Base-by-base conservation (phyloP, 2,329 filamentous ascomycete species). In the Epichloe glyceriae region DNA sequence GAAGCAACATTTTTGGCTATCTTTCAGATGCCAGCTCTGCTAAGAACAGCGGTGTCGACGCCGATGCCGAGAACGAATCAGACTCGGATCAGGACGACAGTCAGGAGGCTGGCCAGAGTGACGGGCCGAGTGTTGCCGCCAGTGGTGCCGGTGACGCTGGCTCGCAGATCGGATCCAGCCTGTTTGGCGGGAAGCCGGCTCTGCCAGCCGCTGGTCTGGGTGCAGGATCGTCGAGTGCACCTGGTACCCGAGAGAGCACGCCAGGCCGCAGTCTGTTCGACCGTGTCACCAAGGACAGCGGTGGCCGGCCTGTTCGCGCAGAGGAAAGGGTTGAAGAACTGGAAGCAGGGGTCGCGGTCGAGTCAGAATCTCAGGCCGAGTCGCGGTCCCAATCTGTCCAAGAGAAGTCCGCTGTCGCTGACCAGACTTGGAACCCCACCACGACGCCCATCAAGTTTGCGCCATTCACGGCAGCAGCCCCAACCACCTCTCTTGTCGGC, bases 1-100 rank as follows among this genome's bases (percentile, higher is more conserved):
- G 63, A 41, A 58, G 64, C 44, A 81, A 82, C 58, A 80, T 81
- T 47, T 83, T 83, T 58, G 73, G 73, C 22, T 76, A 82, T 56
- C 69, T 82, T 7, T 81, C 78, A 1, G 76, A 79, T 58, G 69
- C 67, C 34, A 78, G 75, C 56, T 76, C 75, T 14, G 67, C 72
- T 40, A 76, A 76, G 61, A 77, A 73, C 47, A 80, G 77, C 54
- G 73, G 73, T 1, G 64, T 68, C 11, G 73, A 75, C 15, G 70
- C 70, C 17, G 74, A 74, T 47, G 67, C 62, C 53, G 71, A 76
- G 54, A 71, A 67, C 54, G 71, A 73, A 51, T 64, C 69, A 17
- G 71, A 71, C 19, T 69, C 69, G 3, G 71, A 74, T 33, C 61
- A 53, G 14, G 67, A 71, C 15, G 72, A 69, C 19, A 68, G 67